Evolutionary conservation across 805 yeast species (phyloP), one percentile per base, ranked within the genome.

Genomic region (Saturnispora galanensis): DNA sequence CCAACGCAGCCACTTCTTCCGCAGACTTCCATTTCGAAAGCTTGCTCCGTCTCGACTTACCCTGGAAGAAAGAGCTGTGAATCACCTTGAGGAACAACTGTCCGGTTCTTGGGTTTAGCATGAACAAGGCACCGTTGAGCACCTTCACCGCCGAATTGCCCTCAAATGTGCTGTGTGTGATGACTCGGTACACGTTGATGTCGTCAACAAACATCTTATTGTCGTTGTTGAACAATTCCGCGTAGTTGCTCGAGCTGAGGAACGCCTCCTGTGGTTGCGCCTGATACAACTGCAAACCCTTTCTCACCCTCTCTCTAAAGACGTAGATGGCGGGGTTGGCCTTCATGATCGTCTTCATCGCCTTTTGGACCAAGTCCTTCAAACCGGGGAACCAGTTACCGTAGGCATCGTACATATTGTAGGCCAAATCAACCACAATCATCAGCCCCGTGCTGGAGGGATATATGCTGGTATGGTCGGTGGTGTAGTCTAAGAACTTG

Each of bases 311-410:
- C 64, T 93, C 99, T 39, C 98, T 73, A 39, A 93, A 69, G 28
- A 90, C 97, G 59, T 80, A 84, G 35, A 93, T 63, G 0, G 97
- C 95, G 0, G 98, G 97, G 56, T 90, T 93, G 1, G 93, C 83
- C 57, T 86, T 88, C 96, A 89, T 84, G 38, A 93, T 84, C 32
- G 93, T 90, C 50, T 78, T 74, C 95, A 93, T 81, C 11, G 97
- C 95, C 56, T 81, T 86, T 57, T 85, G 95, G 68, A 93, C 69
- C 56, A 93, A 68, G 3, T 87, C 87, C 62, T 93, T 93, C 64
- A 90, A 66, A 1, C 97, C 97, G 2, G 94, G 90, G 66, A 93
- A 84, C 98, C 98, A 93, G 56, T 86, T 87, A 30, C 99, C 99
- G 63, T 87, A 93, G 0, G 95, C 89, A 62, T 88, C 97, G 59